phyloP scores from a whole-genome alignment of 2,329 filamentous ascomycete species.

The Curvularia sp. region DNA sequence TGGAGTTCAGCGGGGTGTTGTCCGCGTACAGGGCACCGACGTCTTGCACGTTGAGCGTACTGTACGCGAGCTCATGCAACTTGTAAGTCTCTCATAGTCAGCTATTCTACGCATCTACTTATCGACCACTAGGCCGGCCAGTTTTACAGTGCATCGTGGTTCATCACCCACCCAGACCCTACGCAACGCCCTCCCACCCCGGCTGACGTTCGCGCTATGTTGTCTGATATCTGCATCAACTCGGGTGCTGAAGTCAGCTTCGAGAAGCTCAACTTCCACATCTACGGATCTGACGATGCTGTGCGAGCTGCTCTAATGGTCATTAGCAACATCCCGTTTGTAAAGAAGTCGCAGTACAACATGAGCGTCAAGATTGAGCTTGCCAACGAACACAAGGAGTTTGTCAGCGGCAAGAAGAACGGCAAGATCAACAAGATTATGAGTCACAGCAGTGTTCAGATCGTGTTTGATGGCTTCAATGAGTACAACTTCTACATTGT shows the following conservation, averaged over 20 bases:
- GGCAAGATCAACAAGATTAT: conserved; percentile 99
- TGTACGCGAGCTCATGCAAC: conserved; percentile 91
- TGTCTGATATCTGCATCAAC: conserved; percentile 94
- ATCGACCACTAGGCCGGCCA: conserved; percentile 74
- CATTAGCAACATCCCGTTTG: conserved; percentile 89
- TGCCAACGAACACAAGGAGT: conserved; percentile 99
- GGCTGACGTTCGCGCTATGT: conserved; percentile 83
- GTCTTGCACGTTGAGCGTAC: conserved; percentile 94
- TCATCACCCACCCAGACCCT: conserved; percentile 80
- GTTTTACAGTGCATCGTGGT: conserved; percentile 98
- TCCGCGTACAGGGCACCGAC: conserved; percentile 91
- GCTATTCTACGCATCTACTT: conserved; percentile 17
- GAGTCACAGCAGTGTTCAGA: conserved; percentile 98
- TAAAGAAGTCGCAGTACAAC: conserved; percentile 85
- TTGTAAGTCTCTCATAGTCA: conserved; percentile 64
- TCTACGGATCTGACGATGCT: conserved; percentile 94
- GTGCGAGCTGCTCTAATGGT: conserved; percentile 96
- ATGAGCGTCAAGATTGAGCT: conserved; percentile 98
- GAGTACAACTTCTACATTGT: conserved; percentile 99
- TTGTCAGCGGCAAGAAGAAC: conserved; percentile 99
- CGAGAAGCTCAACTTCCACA: conserved; percentile 90
- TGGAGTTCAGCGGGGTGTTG: conserved; percentile 81
- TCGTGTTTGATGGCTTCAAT: conserved; percentile 98
- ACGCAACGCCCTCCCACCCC: conserved; percentile 67
- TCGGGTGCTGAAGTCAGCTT: conserved; percentile 95